Evolutionary conservation across 2,329 filamentous ascomycete genomes (phyloP).

Genomic region (Zarea fungicola): DNA sequence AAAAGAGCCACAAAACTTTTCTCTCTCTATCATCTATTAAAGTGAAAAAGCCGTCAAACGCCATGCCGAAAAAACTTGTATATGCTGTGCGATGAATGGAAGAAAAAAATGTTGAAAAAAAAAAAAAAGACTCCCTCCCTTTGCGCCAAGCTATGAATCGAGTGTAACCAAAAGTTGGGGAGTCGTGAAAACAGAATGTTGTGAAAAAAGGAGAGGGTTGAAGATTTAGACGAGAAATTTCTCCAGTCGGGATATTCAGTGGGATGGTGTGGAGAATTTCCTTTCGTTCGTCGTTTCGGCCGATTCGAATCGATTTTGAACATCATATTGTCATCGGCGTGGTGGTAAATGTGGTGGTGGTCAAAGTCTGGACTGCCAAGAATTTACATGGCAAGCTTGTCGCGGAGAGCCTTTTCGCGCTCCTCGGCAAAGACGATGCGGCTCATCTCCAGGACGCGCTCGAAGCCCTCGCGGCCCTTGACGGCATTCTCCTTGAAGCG

Average conservation of each 20-base stretch:
- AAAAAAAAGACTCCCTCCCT: constrained; percentile 7
- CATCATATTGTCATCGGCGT: too few species aligned
- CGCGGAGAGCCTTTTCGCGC: constrained; percentile 48
- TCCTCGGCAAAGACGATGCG: constrained; percentile 88
- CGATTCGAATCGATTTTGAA: too few species aligned
- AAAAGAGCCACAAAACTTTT: constrained; percentile 4
- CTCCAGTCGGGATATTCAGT: neutral
- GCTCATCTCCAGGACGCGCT: constrained; percentile 90
- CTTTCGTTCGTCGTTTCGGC: neutral
- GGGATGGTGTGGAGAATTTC: neutral
- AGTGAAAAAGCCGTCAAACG: constrained; percentile 8
- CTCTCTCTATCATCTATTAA: constrained; percentile 13
- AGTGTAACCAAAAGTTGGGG: constrained; percentile 13
- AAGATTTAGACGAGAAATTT: neutral
- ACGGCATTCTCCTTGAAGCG: constrained; percentile 87
- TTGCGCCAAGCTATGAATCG: constrained; percentile 12
- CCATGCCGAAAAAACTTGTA: constrained; percentile 11
- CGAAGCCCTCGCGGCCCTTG: constrained; percentile 90
- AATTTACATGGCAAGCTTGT: constrained; percentile 5
- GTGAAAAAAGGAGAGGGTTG: constrained; percentile 3
- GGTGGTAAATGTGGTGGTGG: too few species aligned
- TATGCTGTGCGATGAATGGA: too few species aligned
- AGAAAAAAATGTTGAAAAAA: neutral
- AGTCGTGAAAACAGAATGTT: constrained; percentile 6
- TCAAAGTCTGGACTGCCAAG: too few species aligned